Percentiles rank a stretch among this genome's conserved stretches.
Conservation (phyloP, 2,329 filamentous ascomycete species). For the Epichloe coenophiala region DNA sequence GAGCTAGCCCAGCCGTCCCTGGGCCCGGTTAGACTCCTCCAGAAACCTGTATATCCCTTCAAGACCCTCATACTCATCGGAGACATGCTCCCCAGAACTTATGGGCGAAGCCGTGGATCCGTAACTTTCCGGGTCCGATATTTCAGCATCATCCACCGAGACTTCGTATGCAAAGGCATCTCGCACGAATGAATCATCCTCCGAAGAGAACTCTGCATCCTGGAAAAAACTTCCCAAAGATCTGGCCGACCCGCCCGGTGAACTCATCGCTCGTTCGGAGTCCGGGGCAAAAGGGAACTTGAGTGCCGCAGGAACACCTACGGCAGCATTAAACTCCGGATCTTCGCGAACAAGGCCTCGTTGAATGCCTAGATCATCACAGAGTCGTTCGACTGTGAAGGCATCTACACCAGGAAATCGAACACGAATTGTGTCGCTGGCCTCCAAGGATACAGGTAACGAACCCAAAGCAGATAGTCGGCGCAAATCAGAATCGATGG, state of each 20-base stretch:
- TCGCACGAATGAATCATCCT: slow-evolving; percentile 22
- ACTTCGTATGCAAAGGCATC: slow-evolving; percentile 30
- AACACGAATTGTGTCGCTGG: slow-evolving; percentile 55
- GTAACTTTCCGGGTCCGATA: slow-evolving; percentile 34
- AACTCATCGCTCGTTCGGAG: slow-evolving; percentile 23
- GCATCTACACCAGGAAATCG: slow-evolving; percentile 86
- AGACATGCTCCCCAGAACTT: slow-evolving; percentile 30
- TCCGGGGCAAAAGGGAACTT: slow-evolving; percentile 75
- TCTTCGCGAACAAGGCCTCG: slow-evolving; percentile 73
- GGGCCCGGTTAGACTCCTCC: slow-evolving; percentile 40
- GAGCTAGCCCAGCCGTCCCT: slow-evolving; percentile 18
- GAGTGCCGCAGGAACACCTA: slow-evolving; percentile 60
- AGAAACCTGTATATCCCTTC: slow-evolving; percentile 45
- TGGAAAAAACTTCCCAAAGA: slow-evolving; percentile 30
- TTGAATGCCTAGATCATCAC: slow-evolving; percentile 73
- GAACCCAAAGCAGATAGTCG: slow-evolving; percentile 67
- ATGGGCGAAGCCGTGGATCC: slow-evolving; percentile 34
- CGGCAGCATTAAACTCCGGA: slow-evolving; percentile 50
- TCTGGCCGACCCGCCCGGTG: slow-evolving; percentile 33
- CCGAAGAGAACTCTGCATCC: slow-evolving; percentile 18
- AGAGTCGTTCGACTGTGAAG: slow-evolving; percentile 67
- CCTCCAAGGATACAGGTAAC: slow-evolving; percentile 63
- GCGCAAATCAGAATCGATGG: slow-evolving; percentile 69
- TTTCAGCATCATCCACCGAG: slow-evolving; percentile 34
- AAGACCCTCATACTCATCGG: slow-evolving; percentile 39